Evolutionary conservation across 2,329 filamentous ascomycete species (phyloP).

Genomic region (Scedosporium minutisporum): DNA sequence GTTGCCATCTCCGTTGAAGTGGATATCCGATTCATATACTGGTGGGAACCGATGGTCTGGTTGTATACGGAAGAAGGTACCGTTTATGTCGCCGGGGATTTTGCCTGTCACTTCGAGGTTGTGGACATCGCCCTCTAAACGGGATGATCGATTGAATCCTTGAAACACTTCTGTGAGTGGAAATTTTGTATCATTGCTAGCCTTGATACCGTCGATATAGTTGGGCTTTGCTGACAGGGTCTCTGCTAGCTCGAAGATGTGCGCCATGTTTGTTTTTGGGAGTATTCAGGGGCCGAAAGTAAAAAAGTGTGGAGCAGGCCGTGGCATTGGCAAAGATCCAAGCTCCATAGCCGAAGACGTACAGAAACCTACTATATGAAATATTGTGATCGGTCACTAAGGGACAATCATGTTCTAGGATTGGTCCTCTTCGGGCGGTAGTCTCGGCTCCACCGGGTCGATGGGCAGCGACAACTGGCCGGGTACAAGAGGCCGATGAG

Average conservation of each 20-base stretch:
- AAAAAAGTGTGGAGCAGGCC: not conserved
- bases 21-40: constrained; percentile 2
- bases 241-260: constrained; percentile 5
- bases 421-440: not conserved
- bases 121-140: constrained; percentile 1
- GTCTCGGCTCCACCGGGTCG: not conserved
- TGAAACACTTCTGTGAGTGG: not conserved
- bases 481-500: not conserved
- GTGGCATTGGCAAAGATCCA: not conserved
- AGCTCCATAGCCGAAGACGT: not conserved
- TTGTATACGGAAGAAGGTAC: constrained; percentile 10
- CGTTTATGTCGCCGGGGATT: constrained; percentile 12
- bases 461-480: not conserved
- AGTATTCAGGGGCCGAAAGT: not conserved
- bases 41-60: constrained; percentile 4
- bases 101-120: constrained; percentile 7
- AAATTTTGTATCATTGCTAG: not conserved
- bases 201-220: constrained; percentile 3
- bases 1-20: constrained; percentile 28
- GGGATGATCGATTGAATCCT: constrained; percentile 1
- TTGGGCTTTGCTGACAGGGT: not conserved
- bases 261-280: constrained; percentile 1
- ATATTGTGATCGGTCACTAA: not conserved
- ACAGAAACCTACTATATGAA: not conserved
- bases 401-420: too few species aligned